Conservation (phyloP, 306 rosid species). For the Senna siamea region DNA sequence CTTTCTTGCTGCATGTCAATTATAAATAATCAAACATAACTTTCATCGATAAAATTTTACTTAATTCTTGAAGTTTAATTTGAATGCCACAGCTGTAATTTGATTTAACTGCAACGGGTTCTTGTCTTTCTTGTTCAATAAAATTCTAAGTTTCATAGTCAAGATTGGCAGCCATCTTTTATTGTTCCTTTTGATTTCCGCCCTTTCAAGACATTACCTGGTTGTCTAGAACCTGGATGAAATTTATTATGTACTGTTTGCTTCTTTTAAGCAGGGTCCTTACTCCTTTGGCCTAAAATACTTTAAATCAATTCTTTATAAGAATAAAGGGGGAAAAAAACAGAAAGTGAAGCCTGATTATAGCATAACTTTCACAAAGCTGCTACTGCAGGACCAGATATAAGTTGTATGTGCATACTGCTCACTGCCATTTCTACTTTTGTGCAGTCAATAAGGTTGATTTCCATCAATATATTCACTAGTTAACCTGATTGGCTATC, state of each 20-base stretch:
- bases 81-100: background rate
- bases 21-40: background rate
- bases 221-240: too few relatives aligned
- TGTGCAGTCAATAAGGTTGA: constrained; percentile 37
- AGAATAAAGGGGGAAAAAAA: too few relatives aligned
- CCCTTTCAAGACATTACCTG: background rate
- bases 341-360: constrained; percentile 25
- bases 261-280: constrained; percentile 5
- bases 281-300: constrained; percentile 6
- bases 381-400: constrained; percentile 1
- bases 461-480: constrained; percentile 41
- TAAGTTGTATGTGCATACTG: constrained; percentile 23
- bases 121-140: constrained; percentile 1
- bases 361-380: constrained; percentile 20
- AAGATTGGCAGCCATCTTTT: constrained; percentile 17
- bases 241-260: background rate
- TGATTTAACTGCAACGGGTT: background rate
- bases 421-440: constrained; percentile 28
- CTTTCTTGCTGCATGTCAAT: background rate
- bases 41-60: constrained; percentile 23
- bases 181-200: constrained; percentile 14
- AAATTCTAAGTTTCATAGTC: constrained; percentile 10
- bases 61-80: constrained; percentile 10
- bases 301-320: background rate
- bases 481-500: constrained; percentile 44